Base-by-base conservation (phyloP, 2,329 filamentous ascomycete genomes). In the Neocatenulostroma microsporum region DNA sequence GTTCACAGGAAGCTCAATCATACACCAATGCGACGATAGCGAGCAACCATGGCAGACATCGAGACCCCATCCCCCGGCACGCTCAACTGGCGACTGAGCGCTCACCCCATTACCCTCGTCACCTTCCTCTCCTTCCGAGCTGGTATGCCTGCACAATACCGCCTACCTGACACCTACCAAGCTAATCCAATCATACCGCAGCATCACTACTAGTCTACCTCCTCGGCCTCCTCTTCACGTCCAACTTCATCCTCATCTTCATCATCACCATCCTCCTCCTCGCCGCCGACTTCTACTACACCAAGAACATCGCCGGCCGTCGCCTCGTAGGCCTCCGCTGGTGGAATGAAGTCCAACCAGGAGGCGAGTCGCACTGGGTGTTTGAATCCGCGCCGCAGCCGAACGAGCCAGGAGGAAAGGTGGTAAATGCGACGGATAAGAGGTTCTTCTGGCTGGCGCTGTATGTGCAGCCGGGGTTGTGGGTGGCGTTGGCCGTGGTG, bases 31-130 rank as follows among this genome's bases (percentile, higher is more conserved):
- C n/a, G n/a, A n/a, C n/a, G n/a, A n/a, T n/a, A n/a, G n/a, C n/a
- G n/a, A n/a, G n/a, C n/a, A n/a, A n/a, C n/a, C n/a, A 43, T 43
- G 41, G 41, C 41, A 25, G 41, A 43, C 47, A 65, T 70, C 60
- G 59, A 68, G 48, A 62, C 61, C 35, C 60, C 62, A 26, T 51
- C 61, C 40, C 59, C 64, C 15, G 76, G 76, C 43, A 66, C 72
- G 34, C 72, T 98, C 63, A 94, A 86, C 76, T 98, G 91, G 91
- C 80, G 85, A 57, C 77, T 98, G 50, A 94, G 86, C 65, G 87
- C 87, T 37, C 91, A 98, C 62, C 91, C 91, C 45, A 91, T 96
- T 56, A 98, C 88, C 3, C 77, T 95, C 34, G 68, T 94, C 49
- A 87, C 81, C 54, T 96, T 94, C 64, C 76, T 98, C 47, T 76